Evolutionary conservation across 1,139 yeast species (phyloP).

Genomic region (Kurtzmaniella natalensis): DNA sequence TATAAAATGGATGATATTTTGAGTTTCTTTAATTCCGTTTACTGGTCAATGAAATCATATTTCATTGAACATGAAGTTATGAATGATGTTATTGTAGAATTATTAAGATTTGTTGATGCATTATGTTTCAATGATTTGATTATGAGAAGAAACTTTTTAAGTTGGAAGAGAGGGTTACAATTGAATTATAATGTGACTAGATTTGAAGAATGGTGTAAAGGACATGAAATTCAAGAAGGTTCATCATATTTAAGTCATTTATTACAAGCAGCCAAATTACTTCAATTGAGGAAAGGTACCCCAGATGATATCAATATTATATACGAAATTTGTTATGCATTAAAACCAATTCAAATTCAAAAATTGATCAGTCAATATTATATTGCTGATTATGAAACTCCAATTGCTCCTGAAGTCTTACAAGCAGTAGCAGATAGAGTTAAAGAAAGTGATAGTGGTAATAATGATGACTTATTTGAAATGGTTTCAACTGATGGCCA

Average conservation of each 20-base stretch:
- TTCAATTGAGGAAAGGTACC: constrained; percentile 88
- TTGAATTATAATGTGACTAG: constrained; percentile 94
- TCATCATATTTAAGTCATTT: constrained; percentile 83
- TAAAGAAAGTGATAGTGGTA: constrained; percentile 53
- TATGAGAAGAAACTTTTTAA: constrained; percentile 89
- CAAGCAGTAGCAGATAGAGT: constrained; percentile 84
- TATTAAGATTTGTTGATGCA: constrained; percentile 86
- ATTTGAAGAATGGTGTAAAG: constrained; percentile 97
- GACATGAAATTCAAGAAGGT: constrained; percentile 89
- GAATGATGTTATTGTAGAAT: constrained; percentile 79
- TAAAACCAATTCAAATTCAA: constrained; percentile 92
- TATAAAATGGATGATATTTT: constrained; percentile 94
- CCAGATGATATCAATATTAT: constrained; percentile 88
- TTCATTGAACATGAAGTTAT: constrained; percentile 82
- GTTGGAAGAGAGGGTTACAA: constrained; percentile 98
- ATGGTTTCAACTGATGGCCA: constrained; percentile 76
- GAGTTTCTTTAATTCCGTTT: constrained; percentile 83
- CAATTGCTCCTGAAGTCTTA: constrained; percentile 80
- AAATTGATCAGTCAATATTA: constrained; percentile 84
- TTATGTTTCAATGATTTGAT: constrained; percentile 93
- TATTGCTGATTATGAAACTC: constrained; percentile 94
- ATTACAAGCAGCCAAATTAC: constrained; percentile 87
- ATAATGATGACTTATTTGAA: constrained; percentile 65
- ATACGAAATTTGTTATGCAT: constrained; percentile 91
- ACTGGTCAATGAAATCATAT: constrained; percentile 92